Base-by-base conservation (phyloP, 2,329 filamentous ascomycete genomes). In the Penicillium capsulatum region DNA sequence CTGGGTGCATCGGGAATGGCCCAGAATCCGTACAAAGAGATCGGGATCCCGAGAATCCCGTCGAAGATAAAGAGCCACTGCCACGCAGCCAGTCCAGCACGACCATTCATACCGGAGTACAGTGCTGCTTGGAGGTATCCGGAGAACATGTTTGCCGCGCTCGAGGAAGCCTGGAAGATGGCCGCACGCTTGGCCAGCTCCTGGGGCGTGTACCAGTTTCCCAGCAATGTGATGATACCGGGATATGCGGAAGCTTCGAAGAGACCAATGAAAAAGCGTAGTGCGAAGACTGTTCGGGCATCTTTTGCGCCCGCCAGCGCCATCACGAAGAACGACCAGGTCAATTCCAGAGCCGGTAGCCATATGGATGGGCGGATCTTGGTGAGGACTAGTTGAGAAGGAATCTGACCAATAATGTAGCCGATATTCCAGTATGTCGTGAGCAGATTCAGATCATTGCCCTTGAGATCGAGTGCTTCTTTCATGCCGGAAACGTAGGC, bases 151-250 rank as follows among this genome's bases (percentile, higher is more conserved):
- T 56, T 59, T 1, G 22, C 62, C 57, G 1, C 70, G 72, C 4
- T 75, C 61, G 19, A 67, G 71, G 11, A 1, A 73, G 66, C 50
- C 75, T 77, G 28, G 71, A 75, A 0, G 63, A 58, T 34, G 65
- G 40, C 45, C 15, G 34, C 46, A 14, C 54, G 43, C 34, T 53
- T 53, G 17, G 38, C 51, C n/a, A 56, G 39, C 16, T 61, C 67
- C 20, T 34, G 31, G 9, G 42, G 38, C 6, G 42, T 51, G 34
- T 57, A 57, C 52, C 52, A 57, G 13, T 44, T 49, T 9, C 38
- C 43, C 26, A 51, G 50, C 3, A 63, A 36, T 16, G 56, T 52
- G 15, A 43, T 48, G 22, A 60, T 57, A 63, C 69, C 47, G 66
- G 60, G 41, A 17, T 47, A 47, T 3, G 50, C 39, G 66, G 68